phyloP scores from a whole-genome alignment of 2,329 filamentous ascomycete species.

The Ceratocystis papillata region DNA sequence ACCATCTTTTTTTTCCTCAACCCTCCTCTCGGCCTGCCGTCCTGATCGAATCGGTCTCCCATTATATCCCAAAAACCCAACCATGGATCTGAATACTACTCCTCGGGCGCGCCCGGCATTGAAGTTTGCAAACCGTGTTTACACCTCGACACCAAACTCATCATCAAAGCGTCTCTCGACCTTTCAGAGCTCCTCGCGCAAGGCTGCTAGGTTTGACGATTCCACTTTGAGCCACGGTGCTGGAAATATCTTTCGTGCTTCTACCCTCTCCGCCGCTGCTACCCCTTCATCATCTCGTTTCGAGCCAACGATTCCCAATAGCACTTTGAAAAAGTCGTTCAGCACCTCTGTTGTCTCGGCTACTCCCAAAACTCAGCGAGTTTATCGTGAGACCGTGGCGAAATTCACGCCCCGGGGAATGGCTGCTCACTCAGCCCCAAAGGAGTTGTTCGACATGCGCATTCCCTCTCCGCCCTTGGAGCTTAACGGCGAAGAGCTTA shows the following conservation, averaged over 20 bases:
- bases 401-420: constrained; percentile 42
- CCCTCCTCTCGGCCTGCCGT: not conserved
- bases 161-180: constrained; percentile 32
- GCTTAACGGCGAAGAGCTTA: constrained; percentile 45
- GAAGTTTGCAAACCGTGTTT: constrained; percentile 37
- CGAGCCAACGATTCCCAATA: constrained; percentile 38
- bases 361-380: constrained; percentile 35
- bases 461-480: constrained; percentile 48
- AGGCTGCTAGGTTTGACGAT: constrained; percentile 25
- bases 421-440: constrained; percentile 37
- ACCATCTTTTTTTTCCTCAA: not conserved
- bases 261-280: constrained; percentile 32
- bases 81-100: constrained; percentile 21
- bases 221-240: constrained; percentile 32
- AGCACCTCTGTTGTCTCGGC: constrained; percentile 36
- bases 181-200: constrained; percentile 34
- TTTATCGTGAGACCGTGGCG: constrained; percentile 38
- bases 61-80: not conserved
- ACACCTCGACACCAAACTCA: constrained; percentile 28
- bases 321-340: constrained; percentile 40
- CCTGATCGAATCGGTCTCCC: constrained; percentile 4
- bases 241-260: constrained; percentile 37
- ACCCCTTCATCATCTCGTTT: constrained; percentile 33
- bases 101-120: constrained; percentile 33
- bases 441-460: constrained; percentile 48